These are phyloP conservation scores for Hyaloperonospora brassicae DNA, from an alignment of 352 stramenopile genomes.

Conservation along the genomic window DNA sequence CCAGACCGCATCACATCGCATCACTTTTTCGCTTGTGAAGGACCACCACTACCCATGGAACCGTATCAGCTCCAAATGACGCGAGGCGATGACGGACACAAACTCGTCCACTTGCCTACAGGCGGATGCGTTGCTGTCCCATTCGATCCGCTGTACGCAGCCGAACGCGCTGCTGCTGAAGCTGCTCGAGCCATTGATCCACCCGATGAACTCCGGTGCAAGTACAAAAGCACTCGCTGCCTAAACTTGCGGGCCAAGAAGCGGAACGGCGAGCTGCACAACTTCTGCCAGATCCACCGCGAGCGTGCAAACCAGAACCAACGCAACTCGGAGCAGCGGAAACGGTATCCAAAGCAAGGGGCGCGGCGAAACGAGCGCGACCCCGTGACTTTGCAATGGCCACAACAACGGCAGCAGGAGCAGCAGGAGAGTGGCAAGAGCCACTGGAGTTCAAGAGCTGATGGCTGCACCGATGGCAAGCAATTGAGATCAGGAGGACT, in stretches of 20 bases:
- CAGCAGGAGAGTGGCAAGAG: too few relatives aligned
- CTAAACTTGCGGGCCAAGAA: conserved; percentile 34
- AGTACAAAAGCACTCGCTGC: conserved; percentile 45
- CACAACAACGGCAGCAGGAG: conserved; percentile 2
- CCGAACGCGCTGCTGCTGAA: conserved; percentile 12
- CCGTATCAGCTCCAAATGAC: conserved; percentile 12
- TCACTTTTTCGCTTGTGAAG: not conserved
- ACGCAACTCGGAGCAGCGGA: conserved; percentile 56
- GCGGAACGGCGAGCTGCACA: conserved; percentile 42
- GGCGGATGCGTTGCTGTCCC: conserved; percentile 23
- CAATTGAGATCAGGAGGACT: not conserved
- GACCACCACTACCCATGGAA: conserved; percentile 14
- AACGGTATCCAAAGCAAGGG: conserved; percentile 19
- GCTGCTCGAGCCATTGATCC: conserved; percentile 15
- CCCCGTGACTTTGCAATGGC: conserved; percentile 5
- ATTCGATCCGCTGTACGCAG: conserved; percentile 20
- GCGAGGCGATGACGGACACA: conserved; percentile 24
- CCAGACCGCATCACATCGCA: conserved; percentile 6
- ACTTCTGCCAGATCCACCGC: conserved; percentile 42
- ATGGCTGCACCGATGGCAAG: conserved; percentile 7
- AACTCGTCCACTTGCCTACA: conserved; percentile 24
- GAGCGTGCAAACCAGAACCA: conserved; percentile 61
- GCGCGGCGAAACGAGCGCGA: not conserved
- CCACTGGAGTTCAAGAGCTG: conserved; percentile 5
- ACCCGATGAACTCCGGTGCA: conserved; percentile 29